Evolutionary conservation across 805 yeast species (phyloP), one percentile per base, ranked within the genome.

Genomic region (Kodamaea hsintzibuensis): DNA sequence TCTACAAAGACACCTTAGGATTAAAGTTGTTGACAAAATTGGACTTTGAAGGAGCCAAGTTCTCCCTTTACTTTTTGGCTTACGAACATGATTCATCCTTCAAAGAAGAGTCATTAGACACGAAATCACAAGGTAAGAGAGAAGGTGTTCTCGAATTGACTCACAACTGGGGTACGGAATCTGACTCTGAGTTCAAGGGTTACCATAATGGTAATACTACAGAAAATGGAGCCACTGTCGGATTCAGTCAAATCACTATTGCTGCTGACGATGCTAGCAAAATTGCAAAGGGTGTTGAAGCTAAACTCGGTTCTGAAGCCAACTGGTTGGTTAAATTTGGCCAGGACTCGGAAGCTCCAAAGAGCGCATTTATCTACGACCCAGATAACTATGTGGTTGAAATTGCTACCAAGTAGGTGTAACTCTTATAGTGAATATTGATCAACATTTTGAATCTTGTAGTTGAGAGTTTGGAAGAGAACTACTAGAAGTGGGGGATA

Each of bases 101-200:
- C 62, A 65, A 73, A 60, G 85, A 80, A 22, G 77, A 78, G 43
- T 53, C 63, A n/a, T 72, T 77, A 53, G 60, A 66, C 3, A 62
- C 53, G 35, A 58, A 52, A 2, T 60, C 62, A 2, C 80, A 76
- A 60, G 69, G 79, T 5, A 50, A 60, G 50, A 73, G 84, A 56
- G 91, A 89, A 67, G 86, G 93, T 17, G 72, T 95, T 10, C 70
- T 95, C 52, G 99, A 95, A 73, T 79, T 95, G 66, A 93, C 98
- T 47, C 93, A 91, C 74, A 95, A 95, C 75, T 93, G 91, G 86
- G 99, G 98, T 18, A 90, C 98, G 18, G 99, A 95, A 68, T 64
- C 73, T 17, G 97, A 93, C 57, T 78, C 80, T 14, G 78, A 80
- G 3, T 89, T 91, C 73, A 73, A 78, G 50, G 80, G 80, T 22